Base-by-base conservation (phyloP, 192 early-diverging fungal genomes). In the Backusella australiensis region DNA sequence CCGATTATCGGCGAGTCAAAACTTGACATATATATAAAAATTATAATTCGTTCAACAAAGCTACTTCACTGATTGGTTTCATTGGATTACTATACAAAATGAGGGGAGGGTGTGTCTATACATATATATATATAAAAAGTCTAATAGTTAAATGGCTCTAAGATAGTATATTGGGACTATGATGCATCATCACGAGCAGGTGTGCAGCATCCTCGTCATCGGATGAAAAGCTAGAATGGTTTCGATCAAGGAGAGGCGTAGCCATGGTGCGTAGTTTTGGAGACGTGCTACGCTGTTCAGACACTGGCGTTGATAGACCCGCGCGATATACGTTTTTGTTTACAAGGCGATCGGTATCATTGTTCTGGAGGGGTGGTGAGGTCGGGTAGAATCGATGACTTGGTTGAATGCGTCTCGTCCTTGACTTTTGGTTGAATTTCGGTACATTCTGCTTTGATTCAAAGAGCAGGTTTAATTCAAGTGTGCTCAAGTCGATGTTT, bases 161-260 rank as follows among this genome's bases (percentile, higher is more conserved):
- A 41, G 38, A 69, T 39, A 38, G 4, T 23, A 69, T 26, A 19
- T 26, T 71, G 26, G 69, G 69, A 44, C 69, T 65, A 9, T 76
- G 68, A 72, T 80, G 78, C 36, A 80, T 59, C 74, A 80, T 65
- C 38, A 80, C 78, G 12, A 80, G 39, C 66, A 80, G 39, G 39
- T 71, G 69, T 7, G 78, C 78, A 21, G 74, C 78, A 72, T 80
- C 74, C n/a, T 75, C 69, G 36, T 80, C 78, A 19, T 74, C 52
- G 1, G 39, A 34, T 15, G 71, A 72, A 38, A 77, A 34, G 21
- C 4, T 29, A 15, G 38, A 34, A 6, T 34, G 29, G 14, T 67
- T n/a, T 34, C 34, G 34, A 36, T 35, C 34, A 35, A 35, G 29
- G 1, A 32, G 7, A n/a, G 67, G 34, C 1, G 34, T 35, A 2